phyloP scores from a whole-genome alignment of 2,329 filamentous ascomycete genomes.

The Botryotinia globosa region DNA sequence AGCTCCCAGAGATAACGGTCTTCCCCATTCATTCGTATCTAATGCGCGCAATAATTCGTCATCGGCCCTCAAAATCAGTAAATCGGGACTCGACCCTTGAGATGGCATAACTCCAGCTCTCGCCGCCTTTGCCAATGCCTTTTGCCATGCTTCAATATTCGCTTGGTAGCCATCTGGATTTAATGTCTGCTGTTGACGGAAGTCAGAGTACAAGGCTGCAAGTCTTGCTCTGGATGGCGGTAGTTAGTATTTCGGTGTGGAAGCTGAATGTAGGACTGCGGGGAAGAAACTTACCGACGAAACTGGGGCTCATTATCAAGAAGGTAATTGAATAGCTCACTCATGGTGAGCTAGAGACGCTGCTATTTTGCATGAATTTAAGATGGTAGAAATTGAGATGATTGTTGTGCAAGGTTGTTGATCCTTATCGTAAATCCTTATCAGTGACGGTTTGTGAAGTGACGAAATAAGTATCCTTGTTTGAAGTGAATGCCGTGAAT shows the following conservation, averaged over 20 bases:
- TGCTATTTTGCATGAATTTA: slow-evolving; percentile 16
- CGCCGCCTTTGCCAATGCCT: slow-evolving; percentile 67
- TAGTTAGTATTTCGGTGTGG: slow-evolving; percentile 9
- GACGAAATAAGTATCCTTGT: slow-evolving; percentile 16
- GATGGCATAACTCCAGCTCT: slow-evolving; percentile 53
- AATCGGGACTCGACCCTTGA: slow-evolving; percentile 46
- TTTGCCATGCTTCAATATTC: slow-evolving; percentile 77
- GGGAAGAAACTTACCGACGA: slow-evolving; percentile 46
- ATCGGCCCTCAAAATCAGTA: slow-evolving; percentile 53
- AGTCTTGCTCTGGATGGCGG: slow-evolving; percentile 61
- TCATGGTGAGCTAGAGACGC: slow-evolving; percentile 46
- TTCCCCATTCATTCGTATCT: slow-evolving; percentile 74
- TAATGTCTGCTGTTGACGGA: slow-evolving; percentile 66
- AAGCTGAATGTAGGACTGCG: neutral
- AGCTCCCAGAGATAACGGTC: slow-evolving; percentile 74
- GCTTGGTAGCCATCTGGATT: slow-evolving; percentile 85
- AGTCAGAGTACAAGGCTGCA: slow-evolving; percentile 86
- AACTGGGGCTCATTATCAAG: slow-evolving; percentile 60
- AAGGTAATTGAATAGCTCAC: slow-evolving; percentile 66
- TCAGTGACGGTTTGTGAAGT: slow-evolving; percentile 16
- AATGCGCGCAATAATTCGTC: slow-evolving; percentile 68
- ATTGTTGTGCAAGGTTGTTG: slow-evolving; percentile 14
- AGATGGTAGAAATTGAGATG: neutral
- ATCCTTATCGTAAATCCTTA: slow-evolving; percentile 26
- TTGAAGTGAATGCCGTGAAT: neutral